Evolutionary conservation across 768 basidiomycete species (phyloP), one percentile per base, ranked within the genome.

Genomic region (Cystobasidium ongulense): DNA sequence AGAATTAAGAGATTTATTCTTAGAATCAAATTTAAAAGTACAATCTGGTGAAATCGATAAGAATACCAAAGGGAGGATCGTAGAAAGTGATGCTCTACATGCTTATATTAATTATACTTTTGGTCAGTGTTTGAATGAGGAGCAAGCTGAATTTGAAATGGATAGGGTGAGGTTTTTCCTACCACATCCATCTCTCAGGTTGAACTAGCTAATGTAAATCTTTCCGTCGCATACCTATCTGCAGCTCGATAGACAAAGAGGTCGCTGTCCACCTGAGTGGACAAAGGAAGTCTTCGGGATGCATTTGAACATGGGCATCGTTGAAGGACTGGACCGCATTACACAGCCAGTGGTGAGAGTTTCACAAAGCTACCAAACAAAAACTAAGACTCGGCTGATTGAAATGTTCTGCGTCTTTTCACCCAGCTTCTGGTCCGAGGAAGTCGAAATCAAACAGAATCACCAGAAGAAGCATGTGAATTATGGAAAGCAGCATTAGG

Each of bases 21-120:
- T 64, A 38, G 63, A 64, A 64, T 23, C 7, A 1, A 64, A 64
- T 23, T 27, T 31, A 23, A 64, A 39, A 46, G 63, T 64, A 25
- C 18, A 8, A 27, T 25, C 25, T 7, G 63, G 63, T 7, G 25
- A 27, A 41, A 46, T 64, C 10, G 23, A 27, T 27, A 64, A 64
- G 35, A 64, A 64, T 41, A 29, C 35, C 2, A 3, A 3, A 1
- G 63, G 38, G n/a, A 35, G 63, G 35, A 64, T 64, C 2, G 63
- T 64, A 8, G 36, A 64, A 38, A 27, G 27, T 27, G 63, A 64
- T 46, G 63, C 63, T 36, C 23, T 64, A 23, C 8, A 46, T 36
- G 63, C 36, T 27, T 64, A 64, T 36, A 64, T 64, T 23, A 64
- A 64, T 36, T 64, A 64, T 46, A 64, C 63, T 64, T 64, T 38